Base-by-base conservation (phyloP, 129 eudicot genomes). In the Artemisia annua region DNA sequence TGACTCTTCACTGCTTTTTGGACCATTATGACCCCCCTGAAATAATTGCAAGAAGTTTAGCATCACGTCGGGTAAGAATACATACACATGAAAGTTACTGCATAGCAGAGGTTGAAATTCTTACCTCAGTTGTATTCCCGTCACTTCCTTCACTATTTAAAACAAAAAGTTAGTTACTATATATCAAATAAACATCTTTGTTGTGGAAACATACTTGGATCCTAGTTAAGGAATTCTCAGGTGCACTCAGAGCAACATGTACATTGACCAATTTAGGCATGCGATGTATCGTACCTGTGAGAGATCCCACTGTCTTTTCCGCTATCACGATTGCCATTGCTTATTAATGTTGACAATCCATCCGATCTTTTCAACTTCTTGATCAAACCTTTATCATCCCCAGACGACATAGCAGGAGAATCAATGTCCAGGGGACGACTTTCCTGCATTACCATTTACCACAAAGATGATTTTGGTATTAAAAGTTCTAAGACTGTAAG, bases 321-420 rank as follows among this genome's bases (percentile, higher is more conserved):
- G 59, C 79, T 79, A 17, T 17, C 18, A 52, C 57, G 15, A 71
- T 76, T 85, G 54, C 81, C 86, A 50, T 89, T 92, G 71, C 96
- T 95, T 32, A 89, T 83, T 32, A 96, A 92, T 87, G 87, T 92
- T 58, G 90, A 88, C 22, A 89, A 83, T 70, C 96, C 98, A 72
- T 89, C 90, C 74, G 82, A 82, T 67, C 88, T 90, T 86, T 92
- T 92, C 67, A 89, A 8, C 72, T 92, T 89, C 75, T 89, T 89
- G 79, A 87, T 74, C 67, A 85, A 78, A 67, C 95, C 87, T 76
- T 75, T 83, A 5, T 85, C 95, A 1, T 86, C 83, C 66, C 79
- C 90, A 3, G 96, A 67, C 68, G 96, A 87, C 82, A 89, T 92
- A 50, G 80, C 82, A 30, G 88, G 96, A 39, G 96, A 58, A 44